These are phyloP conservation scores for Ploettnerulaceae sp. DNA, from an alignment of 2,329 filamentous ascomycete species.

Conservation along the genomic window DNA sequence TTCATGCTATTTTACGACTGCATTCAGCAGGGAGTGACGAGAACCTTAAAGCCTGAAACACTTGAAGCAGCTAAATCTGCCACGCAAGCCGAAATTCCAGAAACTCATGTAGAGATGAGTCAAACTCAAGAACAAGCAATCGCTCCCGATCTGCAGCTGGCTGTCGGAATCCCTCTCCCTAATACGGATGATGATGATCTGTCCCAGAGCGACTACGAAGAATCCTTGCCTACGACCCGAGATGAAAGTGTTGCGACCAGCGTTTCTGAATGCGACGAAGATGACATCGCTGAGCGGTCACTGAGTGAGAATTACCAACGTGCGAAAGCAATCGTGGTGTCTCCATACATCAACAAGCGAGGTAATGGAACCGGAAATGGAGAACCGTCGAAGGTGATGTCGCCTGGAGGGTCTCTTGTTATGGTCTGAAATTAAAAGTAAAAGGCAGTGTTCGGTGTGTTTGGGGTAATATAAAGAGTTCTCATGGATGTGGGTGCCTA, in stretches of 20 bases:
- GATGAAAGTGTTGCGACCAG: constrained; percentile 24
- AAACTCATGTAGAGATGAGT: background rate
- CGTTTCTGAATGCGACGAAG: constrained; percentile 26
- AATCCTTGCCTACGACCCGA: constrained; percentile 5
- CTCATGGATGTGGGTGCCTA: background rate
- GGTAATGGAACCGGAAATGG: constrained; percentile 16
- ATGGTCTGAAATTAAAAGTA: constrained; percentile 23
- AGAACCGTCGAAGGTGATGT: constrained; percentile 13
- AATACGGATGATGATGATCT: constrained; percentile 20
- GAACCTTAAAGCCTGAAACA: background rate
- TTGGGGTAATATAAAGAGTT: background rate
- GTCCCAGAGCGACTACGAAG: constrained; percentile 16
- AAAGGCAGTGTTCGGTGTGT: background rate
- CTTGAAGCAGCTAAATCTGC: background rate
- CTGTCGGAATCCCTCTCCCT: constrained; percentile 21
- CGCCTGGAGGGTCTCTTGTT: constrained; percentile 19
- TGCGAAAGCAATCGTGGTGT: constrained; percentile 28
- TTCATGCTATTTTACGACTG: constrained; percentile 98
- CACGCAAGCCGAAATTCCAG: background rate
- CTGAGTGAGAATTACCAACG: constrained; percentile 23
- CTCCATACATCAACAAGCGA: constrained; percentile 23
- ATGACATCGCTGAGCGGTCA: constrained; percentile 13
- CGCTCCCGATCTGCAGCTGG: constrained; percentile 11
- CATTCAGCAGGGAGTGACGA: constrained; percentile 43
- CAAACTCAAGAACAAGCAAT: background rate